Evolutionary conservation across 2,329 filamentous ascomycete genomes (phyloP).

Genomic region (Neoarthrinium moseri): DNA sequence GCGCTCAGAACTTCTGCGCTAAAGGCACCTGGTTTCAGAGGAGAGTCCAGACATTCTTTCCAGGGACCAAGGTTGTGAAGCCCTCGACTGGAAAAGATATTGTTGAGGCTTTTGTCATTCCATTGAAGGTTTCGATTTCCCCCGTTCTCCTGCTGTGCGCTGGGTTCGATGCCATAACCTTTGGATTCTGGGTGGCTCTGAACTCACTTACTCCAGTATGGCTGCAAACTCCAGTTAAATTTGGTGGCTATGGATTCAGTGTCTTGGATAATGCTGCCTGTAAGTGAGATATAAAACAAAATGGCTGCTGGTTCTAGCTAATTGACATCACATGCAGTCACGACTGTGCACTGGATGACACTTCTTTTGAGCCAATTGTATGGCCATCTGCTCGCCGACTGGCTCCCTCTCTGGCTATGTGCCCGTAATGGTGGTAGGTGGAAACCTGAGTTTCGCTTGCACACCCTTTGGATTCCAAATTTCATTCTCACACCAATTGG

Average conservation of each 20-base stretch:
- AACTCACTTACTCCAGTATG: not conserved
- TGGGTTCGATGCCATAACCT: slow-evolving; percentile 2
- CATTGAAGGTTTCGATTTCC: not conserved
- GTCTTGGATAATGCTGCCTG: not conserved
- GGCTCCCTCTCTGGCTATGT: not conserved
- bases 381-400: not conserved
- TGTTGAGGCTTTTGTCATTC: not conserved
- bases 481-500: not conserved
- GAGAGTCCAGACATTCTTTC: not conserved
- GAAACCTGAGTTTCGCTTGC: not conserved
- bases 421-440: not conserved
- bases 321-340: not conserved
- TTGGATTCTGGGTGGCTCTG: slow-evolving; percentile 1
- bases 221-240: not conserved
- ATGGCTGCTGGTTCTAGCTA: not conserved
- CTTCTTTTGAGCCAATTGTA: not conserved
- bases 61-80: not conserved
- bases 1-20: not conserved
- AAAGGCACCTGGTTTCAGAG: not conserved
- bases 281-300: not conserved
- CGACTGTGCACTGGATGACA: not conserved
- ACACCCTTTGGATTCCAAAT: not conserved
- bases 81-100: not conserved
- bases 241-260: not conserved
- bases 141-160: not conserved